Percentiles rank a stretch among this genome's conserved stretches.
Conservation (phyloP, 495 filamentous ascomycete genomes). For the Talaromyces ruber region DNA sequence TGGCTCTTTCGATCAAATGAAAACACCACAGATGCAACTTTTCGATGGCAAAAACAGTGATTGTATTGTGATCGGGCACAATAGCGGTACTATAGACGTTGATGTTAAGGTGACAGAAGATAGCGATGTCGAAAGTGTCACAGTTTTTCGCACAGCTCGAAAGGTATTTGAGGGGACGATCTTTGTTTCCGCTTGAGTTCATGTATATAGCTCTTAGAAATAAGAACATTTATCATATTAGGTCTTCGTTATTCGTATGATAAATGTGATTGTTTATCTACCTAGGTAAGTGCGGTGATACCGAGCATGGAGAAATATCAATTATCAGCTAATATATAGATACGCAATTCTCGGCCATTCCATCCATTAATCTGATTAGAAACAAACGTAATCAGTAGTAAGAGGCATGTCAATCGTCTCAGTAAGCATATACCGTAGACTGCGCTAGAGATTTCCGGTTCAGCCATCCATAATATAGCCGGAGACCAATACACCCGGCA, state of each 20-base stretch:
- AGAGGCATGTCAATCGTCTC: too few relatives aligned
- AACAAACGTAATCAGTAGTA: too few relatives aligned
- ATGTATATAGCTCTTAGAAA: neutral
- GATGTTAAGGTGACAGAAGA: constrained; percentile 9
- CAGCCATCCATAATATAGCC: constrained; percentile 30
- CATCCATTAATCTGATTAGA: too few relatives aligned
- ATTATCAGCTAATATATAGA: too few relatives aligned
- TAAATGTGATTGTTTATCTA: too few relatives aligned
- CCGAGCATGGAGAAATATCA: too few relatives aligned
- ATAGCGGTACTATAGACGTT: constrained; percentile 14
- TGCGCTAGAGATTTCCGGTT: constrained; percentile 10
- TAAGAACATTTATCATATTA: too few relatives aligned
- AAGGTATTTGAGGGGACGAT: constrained; percentile 20
- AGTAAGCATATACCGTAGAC: too few relatives aligned
- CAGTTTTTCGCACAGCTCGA: constrained; percentile 20
- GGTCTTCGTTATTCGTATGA: too few relatives aligned
- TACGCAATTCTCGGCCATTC: too few relatives aligned
- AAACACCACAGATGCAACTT: neutral
- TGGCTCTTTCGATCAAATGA: neutral
- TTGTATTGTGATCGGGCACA: constrained; percentile 11
- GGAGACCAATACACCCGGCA: constrained; percentile 24
- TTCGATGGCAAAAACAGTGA: neutral
- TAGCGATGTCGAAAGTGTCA: constrained; percentile 14
- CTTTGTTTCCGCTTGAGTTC: constrained; percentile 2
- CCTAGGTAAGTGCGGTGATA: too few relatives aligned